Conservation (phyloP, 208 protist genomes). For the Leishmania major region DNA sequence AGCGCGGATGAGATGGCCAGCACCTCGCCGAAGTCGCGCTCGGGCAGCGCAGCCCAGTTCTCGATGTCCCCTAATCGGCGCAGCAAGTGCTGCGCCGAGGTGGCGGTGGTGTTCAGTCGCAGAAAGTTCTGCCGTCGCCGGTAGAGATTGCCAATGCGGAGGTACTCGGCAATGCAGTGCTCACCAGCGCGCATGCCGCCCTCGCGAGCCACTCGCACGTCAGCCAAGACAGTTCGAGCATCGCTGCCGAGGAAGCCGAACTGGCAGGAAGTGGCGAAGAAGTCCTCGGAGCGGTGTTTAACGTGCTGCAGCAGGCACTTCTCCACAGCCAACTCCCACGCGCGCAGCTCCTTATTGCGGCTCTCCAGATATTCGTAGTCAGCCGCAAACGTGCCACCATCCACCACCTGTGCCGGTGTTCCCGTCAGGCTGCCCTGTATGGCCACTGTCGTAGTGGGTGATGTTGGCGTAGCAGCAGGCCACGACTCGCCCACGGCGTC, state of each 20-base stretch:
- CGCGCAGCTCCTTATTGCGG: conserved; percentile 66
- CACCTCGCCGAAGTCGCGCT: conserved; percentile 82
- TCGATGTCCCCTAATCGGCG: conserved; percentile 55
- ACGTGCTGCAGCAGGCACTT: conserved; percentile 82
- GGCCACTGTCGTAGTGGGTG: neutral
- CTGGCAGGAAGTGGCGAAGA: conserved; percentile 71
- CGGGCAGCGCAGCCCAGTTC: conserved; percentile 86
- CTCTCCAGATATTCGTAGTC: conserved; percentile 78
- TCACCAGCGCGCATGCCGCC: conserved; percentile 45
- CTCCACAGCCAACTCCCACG: conserved; percentile 78
- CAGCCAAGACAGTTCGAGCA: conserved; percentile 49
- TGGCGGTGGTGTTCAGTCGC: conserved; percentile 36
- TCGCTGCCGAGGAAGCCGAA: conserved; percentile 68
- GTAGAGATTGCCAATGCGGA: conserved; percentile 72
- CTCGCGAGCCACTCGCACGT: conserved; percentile 40
- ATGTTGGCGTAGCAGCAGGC: neutral
- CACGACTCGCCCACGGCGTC: conserved; percentile 22
- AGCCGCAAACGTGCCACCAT: conserved; percentile 49
- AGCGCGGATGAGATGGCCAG: conserved; percentile 39
- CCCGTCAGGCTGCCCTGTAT: neutral
- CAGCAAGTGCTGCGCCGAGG: conserved; percentile 34
- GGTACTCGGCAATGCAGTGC: conserved; percentile 55
- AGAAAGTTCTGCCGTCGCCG: conserved; percentile 63
- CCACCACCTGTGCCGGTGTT: conserved; percentile 9
- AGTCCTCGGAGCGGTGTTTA: conserved; percentile 80